These are phyloP conservation scores for Infundibulicybe gibba DNA, from an alignment of 768 basidiomycete species.

Conservation along the genomic window DNA sequence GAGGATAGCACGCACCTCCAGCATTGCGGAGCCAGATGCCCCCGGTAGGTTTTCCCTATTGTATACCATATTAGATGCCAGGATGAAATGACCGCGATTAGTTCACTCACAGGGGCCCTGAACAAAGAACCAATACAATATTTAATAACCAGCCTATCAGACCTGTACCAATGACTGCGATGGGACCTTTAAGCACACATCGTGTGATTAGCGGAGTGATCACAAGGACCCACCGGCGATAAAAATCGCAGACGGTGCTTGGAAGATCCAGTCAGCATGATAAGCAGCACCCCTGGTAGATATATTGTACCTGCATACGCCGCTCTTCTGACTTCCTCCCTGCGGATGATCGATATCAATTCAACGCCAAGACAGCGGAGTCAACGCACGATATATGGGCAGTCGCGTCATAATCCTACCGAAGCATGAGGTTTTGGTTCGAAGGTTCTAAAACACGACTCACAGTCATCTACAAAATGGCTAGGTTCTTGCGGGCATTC, in stretches of 20 bases:
- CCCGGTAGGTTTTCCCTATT: constrained; percentile 63
- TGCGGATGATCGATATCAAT: constrained; percentile 18
- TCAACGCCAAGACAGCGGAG: neutral
- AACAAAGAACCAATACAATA: constrained; percentile 83
- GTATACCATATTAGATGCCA: constrained; percentile 6
- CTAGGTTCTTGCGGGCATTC: constrained; percentile 1
- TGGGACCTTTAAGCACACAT: neutral
- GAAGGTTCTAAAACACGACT: constrained; percentile 5
- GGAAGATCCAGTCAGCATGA: constrained; percentile 2
- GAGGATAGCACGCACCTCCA: constrained; percentile 37
- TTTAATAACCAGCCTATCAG: constrained; percentile 85
- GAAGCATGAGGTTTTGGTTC: constrained; percentile 3
- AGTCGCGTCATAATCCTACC: constrained; percentile 74
- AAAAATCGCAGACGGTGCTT: constrained; percentile 24
- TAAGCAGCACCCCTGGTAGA: neutral
- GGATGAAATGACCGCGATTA: neutral
- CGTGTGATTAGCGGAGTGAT: neutral
- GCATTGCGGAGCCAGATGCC: constrained; percentile 66
- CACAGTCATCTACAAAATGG: constrained; percentile 53
- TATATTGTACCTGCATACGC: constrained; percentile 60
- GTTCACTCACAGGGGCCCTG: constrained; percentile 60
- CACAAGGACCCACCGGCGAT: constrained; percentile 13
- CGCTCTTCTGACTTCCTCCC: constrained; percentile 78
- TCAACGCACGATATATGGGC: constrained; percentile 73
- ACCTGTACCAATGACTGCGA: constrained; percentile 66